Percentiles rank a stretch among this genome's conserved stretches.
Evolutionary conservation across 78 protist species (phyloP).

Genomic region (Planoprotostelium fungivorum): DNA sequence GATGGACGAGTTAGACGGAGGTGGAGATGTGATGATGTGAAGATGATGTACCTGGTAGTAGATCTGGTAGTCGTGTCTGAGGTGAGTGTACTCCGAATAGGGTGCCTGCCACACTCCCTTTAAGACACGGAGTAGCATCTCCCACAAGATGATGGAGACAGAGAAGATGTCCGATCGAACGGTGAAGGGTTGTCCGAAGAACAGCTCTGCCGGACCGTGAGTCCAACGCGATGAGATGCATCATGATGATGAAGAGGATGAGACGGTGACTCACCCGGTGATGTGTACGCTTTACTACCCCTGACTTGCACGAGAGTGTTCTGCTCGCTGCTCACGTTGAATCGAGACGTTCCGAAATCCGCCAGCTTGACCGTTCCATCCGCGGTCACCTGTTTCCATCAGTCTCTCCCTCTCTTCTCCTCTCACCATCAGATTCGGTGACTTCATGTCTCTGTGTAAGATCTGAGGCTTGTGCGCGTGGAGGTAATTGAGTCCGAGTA

Average conservation of each 20-base stretch:
- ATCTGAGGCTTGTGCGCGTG: conserved; percentile 54
- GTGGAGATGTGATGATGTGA: not conserved
- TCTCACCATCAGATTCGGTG: conserved; percentile 50
- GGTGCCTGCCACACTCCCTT: conserved; percentile 41
- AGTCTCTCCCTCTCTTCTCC: too few species aligned
- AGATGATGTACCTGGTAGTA: not conserved
- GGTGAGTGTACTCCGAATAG: conserved; percentile 40
- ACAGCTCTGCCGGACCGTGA: too few species aligned
- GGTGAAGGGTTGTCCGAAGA: conserved; percentile 54
- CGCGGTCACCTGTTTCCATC: conserved; percentile 13
- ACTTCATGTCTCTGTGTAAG: conserved; percentile 58
- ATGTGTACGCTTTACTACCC: conserved; percentile 59
- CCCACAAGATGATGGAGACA: conserved; percentile 65
- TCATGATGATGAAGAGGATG: too few species aligned
- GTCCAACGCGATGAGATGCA: too few species aligned
- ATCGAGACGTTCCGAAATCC: conserved; percentile 40
- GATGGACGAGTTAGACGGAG: not conserved
- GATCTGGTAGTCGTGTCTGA: conserved; percentile 57
- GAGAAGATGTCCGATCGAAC: conserved; percentile 48
- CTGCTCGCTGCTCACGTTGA: not conserved
- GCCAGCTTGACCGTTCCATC: conserved; percentile 52
- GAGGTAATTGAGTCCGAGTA: conserved; percentile 33
- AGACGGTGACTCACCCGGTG: conserved; percentile 41
- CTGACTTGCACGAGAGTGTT: conserved; percentile 38
- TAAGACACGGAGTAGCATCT: conserved; percentile 45